Base-by-base conservation (phyloP, 2,329 filamentous ascomycete genomes). In the Chaetoscypha palmicola region DNA sequence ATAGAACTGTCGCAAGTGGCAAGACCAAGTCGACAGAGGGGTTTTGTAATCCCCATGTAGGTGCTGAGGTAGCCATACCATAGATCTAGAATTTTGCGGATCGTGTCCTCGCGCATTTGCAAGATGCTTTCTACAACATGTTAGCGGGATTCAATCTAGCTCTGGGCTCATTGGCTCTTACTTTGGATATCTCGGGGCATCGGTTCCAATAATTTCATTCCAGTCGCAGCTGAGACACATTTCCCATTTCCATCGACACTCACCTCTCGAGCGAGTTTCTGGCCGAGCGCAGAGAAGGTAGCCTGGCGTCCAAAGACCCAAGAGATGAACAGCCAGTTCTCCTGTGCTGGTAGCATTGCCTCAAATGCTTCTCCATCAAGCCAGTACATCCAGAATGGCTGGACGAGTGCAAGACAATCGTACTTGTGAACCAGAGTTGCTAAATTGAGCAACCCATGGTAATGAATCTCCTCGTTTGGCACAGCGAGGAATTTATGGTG, bases 251-350 rank as follows among this genome's bases (percentile, higher is more conserved):
- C 30, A 33, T 23, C 12, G 30, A 41, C 19, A 10, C 5, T 24
- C 11, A 20, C 20, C 38, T 12, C 19, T 30, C 20, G 32, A 10
- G 26, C 35, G 10, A 45, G 11, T 14, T 33, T 26, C 3, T 3
- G 19, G 4, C 20, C 21, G 5, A 39, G 14, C 5, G 12, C n/a
- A 11, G 11, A 5, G 24, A 39, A 45, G 21, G 21, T 17, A 5
- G 32, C n/a, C 2, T 28, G 12, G 14, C 35, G 42, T 7, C 42
- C 42, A 16, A 45, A 45, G 8, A 45, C 36, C 7, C 20, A 45
- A 7, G 42, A 19, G 16, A 45, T 45, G 12, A 33, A 45, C 0
- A 45, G 19, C 42, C 42, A 45, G 2, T 45, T 45, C 11, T 45
- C 35, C 11, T 26, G 19, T 4, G 28, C 28, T 12, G 19, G 14